Conservation (phyloP, 768 basidiomycete genomes). For the Leccinum longicurvipes region DNA sequence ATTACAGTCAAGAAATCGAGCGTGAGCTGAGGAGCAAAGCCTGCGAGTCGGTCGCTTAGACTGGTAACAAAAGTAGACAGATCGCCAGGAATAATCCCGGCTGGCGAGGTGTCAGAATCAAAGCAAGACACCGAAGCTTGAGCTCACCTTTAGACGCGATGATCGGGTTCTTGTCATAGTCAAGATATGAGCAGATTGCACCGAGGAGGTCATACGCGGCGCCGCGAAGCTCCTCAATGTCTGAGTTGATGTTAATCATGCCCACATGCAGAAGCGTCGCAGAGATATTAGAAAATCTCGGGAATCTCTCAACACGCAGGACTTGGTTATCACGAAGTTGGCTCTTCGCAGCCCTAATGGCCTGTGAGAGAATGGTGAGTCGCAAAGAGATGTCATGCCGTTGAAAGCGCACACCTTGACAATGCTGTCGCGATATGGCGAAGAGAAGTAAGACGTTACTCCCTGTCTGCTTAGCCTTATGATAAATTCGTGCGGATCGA, state of each 20-base stretch:
- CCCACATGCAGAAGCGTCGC: slow-evolving; percentile 86
- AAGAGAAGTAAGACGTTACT: slow-evolving; percentile 73
- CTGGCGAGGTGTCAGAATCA: slow-evolving; percentile 33
- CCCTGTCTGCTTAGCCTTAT: slow-evolving; percentile 71
- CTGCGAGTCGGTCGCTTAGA: slow-evolving; percentile 70
- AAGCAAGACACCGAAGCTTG: not conserved
- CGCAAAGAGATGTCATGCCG: not conserved
- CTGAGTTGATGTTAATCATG: slow-evolving; percentile 69
- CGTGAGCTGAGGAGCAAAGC: slow-evolving; percentile 76
- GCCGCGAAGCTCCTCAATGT: slow-evolving; percentile 72
- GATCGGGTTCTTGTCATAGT: slow-evolving; percentile 69
- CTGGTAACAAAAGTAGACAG: slow-evolving; percentile 56
- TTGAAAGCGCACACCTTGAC: slow-evolving; percentile 53
- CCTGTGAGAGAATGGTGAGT: slow-evolving; percentile 36
- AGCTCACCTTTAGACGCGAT: slow-evolving; percentile 64
- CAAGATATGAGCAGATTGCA: slow-evolving; percentile 72
- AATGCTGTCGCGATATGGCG: slow-evolving; percentile 62
- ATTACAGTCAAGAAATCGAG: slow-evolving; percentile 90
- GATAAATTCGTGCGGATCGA: slow-evolving; percentile 78
- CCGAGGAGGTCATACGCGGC: slow-evolving; percentile 80
- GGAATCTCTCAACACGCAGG: slow-evolving; percentile 58
- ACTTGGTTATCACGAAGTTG: slow-evolving; percentile 55
- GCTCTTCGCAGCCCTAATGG: slow-evolving; percentile 73
- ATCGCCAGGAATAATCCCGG: slow-evolving; percentile 68
- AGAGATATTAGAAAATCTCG: slow-evolving; percentile 79